phyloP scores from a whole-genome alignment of 768 basidiomycete species.

The Boletus vermiculosoides region DNA sequence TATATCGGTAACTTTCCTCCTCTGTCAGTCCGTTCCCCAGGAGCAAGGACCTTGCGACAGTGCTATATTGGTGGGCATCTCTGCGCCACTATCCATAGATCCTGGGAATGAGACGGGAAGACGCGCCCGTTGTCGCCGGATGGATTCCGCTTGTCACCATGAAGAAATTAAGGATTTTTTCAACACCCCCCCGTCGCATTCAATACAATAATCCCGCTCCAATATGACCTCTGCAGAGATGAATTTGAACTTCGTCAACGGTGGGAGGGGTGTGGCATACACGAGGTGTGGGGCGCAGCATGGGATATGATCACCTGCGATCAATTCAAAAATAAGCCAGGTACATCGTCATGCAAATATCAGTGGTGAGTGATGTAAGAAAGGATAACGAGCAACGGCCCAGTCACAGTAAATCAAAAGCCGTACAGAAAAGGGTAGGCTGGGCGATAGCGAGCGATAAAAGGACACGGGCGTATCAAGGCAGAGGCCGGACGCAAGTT shows the following conservation, averaged over 20 bases:
- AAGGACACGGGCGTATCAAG: neutral
- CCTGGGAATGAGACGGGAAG: neutral
- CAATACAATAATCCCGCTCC: neutral
- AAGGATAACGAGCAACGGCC: neutral
- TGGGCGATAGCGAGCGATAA: neutral
- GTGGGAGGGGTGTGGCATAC: neutral
- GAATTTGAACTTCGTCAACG: neutral
- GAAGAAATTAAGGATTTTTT: neutral
- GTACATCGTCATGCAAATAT: constrained; percentile 2
- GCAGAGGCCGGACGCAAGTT: neutral
- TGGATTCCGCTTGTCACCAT: neutral
- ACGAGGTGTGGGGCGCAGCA: no score
- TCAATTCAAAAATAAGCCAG: constrained; percentile 4
- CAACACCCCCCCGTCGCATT: neutral
- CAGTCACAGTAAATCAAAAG: neutral
- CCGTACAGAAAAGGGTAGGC: neutral
- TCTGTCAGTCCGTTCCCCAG: neutral
- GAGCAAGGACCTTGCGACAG: neutral
- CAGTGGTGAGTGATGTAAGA: neutral
- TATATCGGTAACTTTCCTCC: neutral
- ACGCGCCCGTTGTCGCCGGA: neutral
- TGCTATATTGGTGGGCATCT: neutral
- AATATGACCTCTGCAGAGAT: neutral
- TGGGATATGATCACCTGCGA: neutral
- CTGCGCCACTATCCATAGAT: neutral